These are phyloP conservation scores for Coffea canephora DNA, from an alignment of 257 asterid genomes.

Conservation along the genomic window DNA sequence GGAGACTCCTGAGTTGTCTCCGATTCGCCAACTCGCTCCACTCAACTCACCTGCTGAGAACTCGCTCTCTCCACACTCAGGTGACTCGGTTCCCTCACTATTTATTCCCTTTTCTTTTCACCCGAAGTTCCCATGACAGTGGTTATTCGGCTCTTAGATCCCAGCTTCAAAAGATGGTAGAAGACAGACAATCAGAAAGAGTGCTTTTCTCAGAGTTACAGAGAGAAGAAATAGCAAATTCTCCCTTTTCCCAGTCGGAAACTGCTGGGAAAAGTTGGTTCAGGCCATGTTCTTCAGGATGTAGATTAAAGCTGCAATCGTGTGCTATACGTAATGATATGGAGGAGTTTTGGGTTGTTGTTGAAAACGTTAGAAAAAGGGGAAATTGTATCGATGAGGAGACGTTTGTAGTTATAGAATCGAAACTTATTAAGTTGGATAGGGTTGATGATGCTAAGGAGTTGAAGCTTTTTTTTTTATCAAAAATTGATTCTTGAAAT, in stretches of 20 bases:
- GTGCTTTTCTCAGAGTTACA: slow-evolving; percentile 31
- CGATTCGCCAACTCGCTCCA: slow-evolving; percentile 33
- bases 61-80: slow-evolving; percentile 35
- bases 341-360: slow-evolving; percentile 71
- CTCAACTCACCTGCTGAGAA: slow-evolving; percentile 33
- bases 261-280: slow-evolving; percentile 49
- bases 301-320: slow-evolving; percentile 69
- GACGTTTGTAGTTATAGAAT: slow-evolving; percentile 48
- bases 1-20: slow-evolving; percentile 40
- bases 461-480: slow-evolving; percentile 55
- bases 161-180: slow-evolving; percentile 33
- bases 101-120: slow-evolving; percentile 23
- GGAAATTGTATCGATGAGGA: slow-evolving; percentile 79
- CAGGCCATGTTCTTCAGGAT: slow-evolving; percentile 65
- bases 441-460: slow-evolving; percentile 72
- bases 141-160: neutral
- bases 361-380: slow-evolving; percentile 73
- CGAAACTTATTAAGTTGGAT: slow-evolving; percentile 43
- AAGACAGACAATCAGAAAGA: neutral
- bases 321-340: slow-evolving; percentile 53
- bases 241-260: slow-evolving; percentile 64
- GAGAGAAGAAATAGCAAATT: slow-evolving; percentile 58
- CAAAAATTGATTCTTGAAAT: slow-evolving; percentile 62
- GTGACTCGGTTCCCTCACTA: slow-evolving; percentile 36
- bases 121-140: slow-evolving; percentile 18